phyloP scores from a whole-genome alignment of 768 basidiomycete genomes.

The Leccinum aurantiacum region DNA sequence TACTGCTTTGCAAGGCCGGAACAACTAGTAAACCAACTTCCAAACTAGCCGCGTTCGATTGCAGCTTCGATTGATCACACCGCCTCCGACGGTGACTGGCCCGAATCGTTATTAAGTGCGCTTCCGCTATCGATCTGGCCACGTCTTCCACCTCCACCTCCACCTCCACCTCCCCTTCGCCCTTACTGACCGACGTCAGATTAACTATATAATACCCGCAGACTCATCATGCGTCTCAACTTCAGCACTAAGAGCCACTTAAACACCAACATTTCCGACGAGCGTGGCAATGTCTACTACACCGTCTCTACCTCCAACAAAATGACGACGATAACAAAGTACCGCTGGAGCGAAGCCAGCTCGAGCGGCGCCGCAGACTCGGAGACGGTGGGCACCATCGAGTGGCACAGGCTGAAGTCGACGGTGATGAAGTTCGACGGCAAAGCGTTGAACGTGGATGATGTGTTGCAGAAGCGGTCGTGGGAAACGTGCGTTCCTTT shows the following conservation, averaged over 20 bases:
- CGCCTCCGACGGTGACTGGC: not conserved
- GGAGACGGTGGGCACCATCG: slow-evolving; percentile 27
- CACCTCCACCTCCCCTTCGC: not conserved
- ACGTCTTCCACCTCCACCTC: not conserved
- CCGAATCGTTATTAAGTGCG: not conserved
- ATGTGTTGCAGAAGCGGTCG: slow-evolving; percentile 14
- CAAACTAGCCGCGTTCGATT: not conserved
- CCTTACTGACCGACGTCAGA: slow-evolving; percentile 1
- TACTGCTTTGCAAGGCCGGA: not conserved
- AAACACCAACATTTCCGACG: slow-evolving; percentile 25
- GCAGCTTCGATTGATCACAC: not conserved
- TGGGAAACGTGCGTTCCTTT: slow-evolving; percentile 21
- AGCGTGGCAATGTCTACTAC: slow-evolving; percentile 20
- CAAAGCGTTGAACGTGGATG: slow-evolving; percentile 1
- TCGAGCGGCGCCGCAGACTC: slow-evolving; percentile 1
- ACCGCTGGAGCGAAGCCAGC: slow-evolving; percentile 18
- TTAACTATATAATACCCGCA: not conserved
- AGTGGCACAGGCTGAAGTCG: slow-evolving; percentile 22
- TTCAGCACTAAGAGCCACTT: slow-evolving; percentile 21
- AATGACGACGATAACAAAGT: slow-evolving; percentile 29
- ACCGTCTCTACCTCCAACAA: slow-evolving; percentile 22
- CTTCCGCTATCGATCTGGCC: not conserved
- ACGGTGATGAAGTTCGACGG: slow-evolving; percentile 19
- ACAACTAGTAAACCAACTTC: not conserved
- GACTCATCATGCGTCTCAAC: slow-evolving; percentile 20